phyloP scores from a whole-genome alignment of 140 eudicot genomes.

The Senecio squalidus region DNA sequence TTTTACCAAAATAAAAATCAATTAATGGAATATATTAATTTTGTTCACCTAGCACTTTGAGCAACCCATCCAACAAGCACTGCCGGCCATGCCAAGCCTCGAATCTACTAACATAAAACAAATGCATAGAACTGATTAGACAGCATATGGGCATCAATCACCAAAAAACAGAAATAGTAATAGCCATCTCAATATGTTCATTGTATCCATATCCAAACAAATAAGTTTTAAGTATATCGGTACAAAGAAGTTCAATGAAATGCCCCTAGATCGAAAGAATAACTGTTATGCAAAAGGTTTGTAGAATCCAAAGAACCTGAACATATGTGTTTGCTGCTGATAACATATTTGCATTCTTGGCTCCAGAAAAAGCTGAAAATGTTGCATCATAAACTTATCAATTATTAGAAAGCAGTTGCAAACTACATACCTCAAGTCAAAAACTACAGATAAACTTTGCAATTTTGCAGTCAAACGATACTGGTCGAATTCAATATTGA shows the following conservation, averaged over 20 bases:
- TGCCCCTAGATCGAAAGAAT: neutral
- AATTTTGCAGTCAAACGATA: neutral
- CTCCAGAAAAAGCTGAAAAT: slow-evolving; percentile 84
- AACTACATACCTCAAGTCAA: slow-evolving; percentile 5
- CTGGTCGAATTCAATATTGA: neutral
- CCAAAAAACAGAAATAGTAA: neutral
- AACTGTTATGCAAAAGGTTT: slow-evolving; percentile 16
- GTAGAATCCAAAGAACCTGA: slow-evolving; percentile 50
- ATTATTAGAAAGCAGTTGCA: slow-evolving; percentile 11
- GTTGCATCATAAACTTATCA: slow-evolving; percentile 17
- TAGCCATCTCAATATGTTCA: neutral
- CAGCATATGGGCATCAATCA: neutral
- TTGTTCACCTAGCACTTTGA: slow-evolving; percentile 91
- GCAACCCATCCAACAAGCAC: slow-evolving; percentile 98
- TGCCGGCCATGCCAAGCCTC: slow-evolving; percentile 99
- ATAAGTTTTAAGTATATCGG: neutral
- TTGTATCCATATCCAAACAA: neutral
- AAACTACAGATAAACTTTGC: neutral
- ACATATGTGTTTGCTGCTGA: slow-evolving; percentile 89
- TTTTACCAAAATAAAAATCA: slow-evolving; percentile 13
- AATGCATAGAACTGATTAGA: slow-evolving; percentile 11
- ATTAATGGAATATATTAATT: neutral
- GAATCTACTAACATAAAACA: slow-evolving; percentile 57
- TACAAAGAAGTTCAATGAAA: neutral
- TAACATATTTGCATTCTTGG: slow-evolving; percentile 57